Base-by-base conservation (phyloP, 805 yeast genomes). In the Lachancea nothofagi region DNA sequence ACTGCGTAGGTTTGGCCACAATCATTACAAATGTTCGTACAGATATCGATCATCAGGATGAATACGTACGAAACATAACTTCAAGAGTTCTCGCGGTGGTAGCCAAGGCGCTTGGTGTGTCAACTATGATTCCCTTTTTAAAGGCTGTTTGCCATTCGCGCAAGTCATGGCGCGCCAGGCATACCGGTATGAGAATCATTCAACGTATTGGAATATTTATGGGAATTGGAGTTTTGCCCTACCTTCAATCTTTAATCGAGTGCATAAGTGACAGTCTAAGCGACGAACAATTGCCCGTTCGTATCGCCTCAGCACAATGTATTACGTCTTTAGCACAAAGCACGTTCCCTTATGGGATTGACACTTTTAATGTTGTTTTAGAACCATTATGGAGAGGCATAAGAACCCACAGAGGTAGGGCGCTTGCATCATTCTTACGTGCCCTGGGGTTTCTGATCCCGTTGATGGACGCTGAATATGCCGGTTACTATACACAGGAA, bases 311-410 rank as follows among this genome's bases (percentile, higher is more conserved):
- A 0, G 95, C 95, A 0, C 65, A 71, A 25, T 79, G 96, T 0
- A 53, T 89, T 2, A 66, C 89, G 0, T 73, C 80, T 1, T 60
- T 90, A 24, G 97, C 97, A 0, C 89, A 84, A 36, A 79, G 85
- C 6, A 75, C 87, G 3, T 69, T 76, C 17, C 97, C 97, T 0
- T 86, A 83, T 61, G 98, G 97, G 33, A 82, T 85, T 40, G 96
- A 86, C 51, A 77, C 90, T 0, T 89, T 90, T 57, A 94, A 88
- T 50, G 62, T 64, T 0, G 69, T 80, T 0, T 55, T 90, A 25
- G 90, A 84, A 40, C 83, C 87, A 0, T 63, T 86, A 5, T 88
- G 96, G 95, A 62, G 66, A 8, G 96, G 95, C 4, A 72, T 86
- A 18, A 72, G 77, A 33, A 71, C 71, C 28, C 93, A 84, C 46